A percentile compares a stretch with the other conserved stretches of the same genome.
These are phyloP conservation scores for Ophiostoma montium DNA, from an alignment of 2,329 filamentous ascomycete genomes.

Conservation along the genomic window DNA sequence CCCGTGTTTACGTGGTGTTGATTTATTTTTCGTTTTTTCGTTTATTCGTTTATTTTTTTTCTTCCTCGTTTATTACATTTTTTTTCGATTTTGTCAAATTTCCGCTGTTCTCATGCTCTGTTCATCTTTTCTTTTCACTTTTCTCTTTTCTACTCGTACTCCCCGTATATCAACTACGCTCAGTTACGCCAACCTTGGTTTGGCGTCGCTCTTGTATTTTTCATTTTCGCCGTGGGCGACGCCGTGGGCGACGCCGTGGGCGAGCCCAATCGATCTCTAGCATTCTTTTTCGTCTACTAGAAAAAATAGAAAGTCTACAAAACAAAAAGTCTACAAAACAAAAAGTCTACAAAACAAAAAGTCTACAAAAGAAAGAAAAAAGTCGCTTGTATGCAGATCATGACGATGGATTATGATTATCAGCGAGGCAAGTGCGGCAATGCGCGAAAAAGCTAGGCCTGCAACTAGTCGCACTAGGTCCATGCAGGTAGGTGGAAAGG, in stretches of 20 bases:
- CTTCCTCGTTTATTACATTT: not conserved
- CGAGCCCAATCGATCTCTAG: no score
- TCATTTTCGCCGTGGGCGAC: no score
- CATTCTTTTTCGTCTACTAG: no score
- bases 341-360: not conserved
- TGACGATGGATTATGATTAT: no score
- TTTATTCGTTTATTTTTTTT: not conserved
- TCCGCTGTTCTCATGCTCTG: not conserved
- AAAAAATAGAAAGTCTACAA: no score
- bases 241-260: no score
- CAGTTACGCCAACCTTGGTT: no score
- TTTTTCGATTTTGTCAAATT: not conserved
- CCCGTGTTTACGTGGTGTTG: slow-evolving; percentile 96
- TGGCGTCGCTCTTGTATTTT: no score
- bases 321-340: not conserved
- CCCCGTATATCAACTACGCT: not conserved
- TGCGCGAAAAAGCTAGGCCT: not conserved
- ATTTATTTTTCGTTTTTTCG: not conserved
- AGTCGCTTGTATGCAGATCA: no score
- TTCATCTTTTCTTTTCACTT: not conserved
- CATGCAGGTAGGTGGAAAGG: no score
- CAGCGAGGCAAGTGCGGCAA: not conserved
- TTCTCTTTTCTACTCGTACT: not conserved
- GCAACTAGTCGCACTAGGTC: no score
- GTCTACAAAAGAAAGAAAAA: not conserved